A percentile compares a stretch with the other conserved stretches of the same genome.
phyloP scores from a whole-genome alignment of 495 filamentous ascomycete species.

The Lepidopterella palustris region DNA sequence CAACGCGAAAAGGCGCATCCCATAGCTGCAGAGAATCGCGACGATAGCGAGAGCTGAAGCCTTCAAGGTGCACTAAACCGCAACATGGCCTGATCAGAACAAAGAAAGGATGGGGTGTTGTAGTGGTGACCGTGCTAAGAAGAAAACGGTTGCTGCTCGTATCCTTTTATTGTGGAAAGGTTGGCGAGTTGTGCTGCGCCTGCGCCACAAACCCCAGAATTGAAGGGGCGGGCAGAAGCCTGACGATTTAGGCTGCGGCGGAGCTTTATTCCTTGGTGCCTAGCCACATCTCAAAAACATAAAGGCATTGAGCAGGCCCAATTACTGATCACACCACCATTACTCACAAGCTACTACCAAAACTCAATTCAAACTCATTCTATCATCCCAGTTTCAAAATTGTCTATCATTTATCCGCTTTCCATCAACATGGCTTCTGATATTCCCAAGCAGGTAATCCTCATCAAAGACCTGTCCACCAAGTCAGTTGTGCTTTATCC shows the following conservation, averaged over 20 bases:
- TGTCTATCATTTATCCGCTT: background rate
- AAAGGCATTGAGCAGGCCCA: background rate
- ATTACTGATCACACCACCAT: background rate
- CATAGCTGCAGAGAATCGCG: too few relatives aligned
- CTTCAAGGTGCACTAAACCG: too few relatives aligned
- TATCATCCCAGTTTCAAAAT: background rate
- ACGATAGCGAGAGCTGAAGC: too few relatives aligned
- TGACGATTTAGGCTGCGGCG: background rate
- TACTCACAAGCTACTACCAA: too few relatives aligned
- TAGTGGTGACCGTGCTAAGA: too few relatives aligned
- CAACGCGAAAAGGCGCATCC: too few relatives aligned
- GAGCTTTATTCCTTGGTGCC: background rate
- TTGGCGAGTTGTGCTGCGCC: background rate
- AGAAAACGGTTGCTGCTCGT: background rate
- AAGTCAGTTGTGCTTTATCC: slow-evolving; percentile 58
- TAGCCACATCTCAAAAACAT: background rate
- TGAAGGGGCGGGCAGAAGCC: background rate
- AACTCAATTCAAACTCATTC: background rate
- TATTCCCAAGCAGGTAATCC: slow-evolving; percentile 28
- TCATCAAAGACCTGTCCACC: slow-evolving; percentile 50
- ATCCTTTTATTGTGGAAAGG: background rate
- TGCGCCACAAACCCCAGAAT: background rate
- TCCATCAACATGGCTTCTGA: background rate
- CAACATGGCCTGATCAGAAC: too few relatives aligned
- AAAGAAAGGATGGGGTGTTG: too few relatives aligned